Base-by-base conservation (phyloP, 371 early-diverging fungal species). In the Furculomyces boomerangus region DNA sequence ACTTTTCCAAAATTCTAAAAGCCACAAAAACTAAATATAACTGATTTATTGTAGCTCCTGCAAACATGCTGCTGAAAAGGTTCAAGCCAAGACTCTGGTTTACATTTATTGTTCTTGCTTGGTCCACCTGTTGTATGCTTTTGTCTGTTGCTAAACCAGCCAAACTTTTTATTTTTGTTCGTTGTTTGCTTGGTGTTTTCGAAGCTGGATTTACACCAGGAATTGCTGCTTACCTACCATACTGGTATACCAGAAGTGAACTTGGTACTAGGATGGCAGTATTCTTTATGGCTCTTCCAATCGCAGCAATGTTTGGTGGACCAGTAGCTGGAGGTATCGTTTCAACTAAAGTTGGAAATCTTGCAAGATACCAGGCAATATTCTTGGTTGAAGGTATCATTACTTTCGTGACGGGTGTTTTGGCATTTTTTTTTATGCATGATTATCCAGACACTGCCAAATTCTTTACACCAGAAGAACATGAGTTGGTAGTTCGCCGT, bases 61-160 rank as follows among this genome's bases (percentile, higher is more conserved):
- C 77, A 20, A 80, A 82, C 63, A 57, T 74, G 48, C 20, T 75
- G n/a, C 63, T 82, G 18, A 81, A 84, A 47, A 63, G 57, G 1
- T 55, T 80, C 41, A 74, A 78, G 8, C 79, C 87, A 7, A 71
- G 72, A 26, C 55, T 60, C 28, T 83, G 85, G 89, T 77, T 90
- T 44, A 76, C 85, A 2, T 66, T 78, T n/a, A 71, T 81, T 20
- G 76, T 76, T 62, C 28, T 79, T 27, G 61, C 63, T 29, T 83
- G 83, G 83, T 76, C 78, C 16, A 31, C 74, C n/a, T 59, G 57
- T 1, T 64, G 63, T 29, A 57, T 74, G 62, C 22, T n/a, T n/a
- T 77, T 88, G 39, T 74, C 50, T 22, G n/a, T 44, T 56, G 24
- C 32, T 24, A 51, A 30, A 41, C 16, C 31, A 16, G 25, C 50